phyloP scores from a whole-genome alignment of 495 filamentous ascomycete genomes.

The Aspergillus cristatus region DNA sequence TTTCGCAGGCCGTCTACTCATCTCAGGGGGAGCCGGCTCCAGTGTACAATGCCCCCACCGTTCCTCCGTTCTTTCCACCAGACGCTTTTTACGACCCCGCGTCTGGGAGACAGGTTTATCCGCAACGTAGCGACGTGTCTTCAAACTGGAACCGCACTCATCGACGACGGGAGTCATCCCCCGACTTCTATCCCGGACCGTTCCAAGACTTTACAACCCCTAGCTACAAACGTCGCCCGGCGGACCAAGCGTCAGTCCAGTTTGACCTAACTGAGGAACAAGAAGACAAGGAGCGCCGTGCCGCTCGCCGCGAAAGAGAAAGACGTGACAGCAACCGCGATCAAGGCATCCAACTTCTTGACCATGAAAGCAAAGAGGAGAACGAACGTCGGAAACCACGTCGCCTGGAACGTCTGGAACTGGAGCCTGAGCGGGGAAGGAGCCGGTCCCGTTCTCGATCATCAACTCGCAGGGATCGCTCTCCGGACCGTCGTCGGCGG shows the following conservation, averaged over 20 bases:
- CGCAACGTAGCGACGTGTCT: background rate
- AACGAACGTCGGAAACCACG: constrained; percentile 5
- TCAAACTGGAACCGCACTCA: constrained; percentile 4
- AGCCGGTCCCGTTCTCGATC: constrained; percentile 2
- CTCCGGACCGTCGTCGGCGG: background rate
- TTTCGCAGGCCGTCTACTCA: constrained; percentile 46
- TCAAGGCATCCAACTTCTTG: constrained; percentile 22
- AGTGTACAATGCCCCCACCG: constrained; percentile 25
- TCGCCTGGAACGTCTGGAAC: constrained; percentile 8
- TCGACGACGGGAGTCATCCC: constrained; percentile 28
- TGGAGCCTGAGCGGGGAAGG: constrained; percentile 12
- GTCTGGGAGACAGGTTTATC: too few species aligned
- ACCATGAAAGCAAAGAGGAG: constrained; percentile 20
- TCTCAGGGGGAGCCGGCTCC: constrained; percentile 29
- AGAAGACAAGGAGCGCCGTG: constrained; percentile 32
- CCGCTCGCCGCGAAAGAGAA: constrained; percentile 22
- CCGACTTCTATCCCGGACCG: too few species aligned
- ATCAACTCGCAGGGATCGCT: background rate
- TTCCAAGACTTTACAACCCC: too few species aligned
- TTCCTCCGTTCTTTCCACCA: constrained; percentile 25
- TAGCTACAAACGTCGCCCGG: constrained; percentile 29
- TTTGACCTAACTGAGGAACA: constrained; percentile 43
- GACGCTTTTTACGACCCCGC: background rate
- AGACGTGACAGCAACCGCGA: constrained; percentile 19
- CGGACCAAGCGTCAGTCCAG: constrained; percentile 37